Percentiles rank a stretch among this genome's conserved stretches.
Evolutionary conservation across 208 protist genomes (phyloP).

Genomic region (Giardia duodenalis): DNA sequence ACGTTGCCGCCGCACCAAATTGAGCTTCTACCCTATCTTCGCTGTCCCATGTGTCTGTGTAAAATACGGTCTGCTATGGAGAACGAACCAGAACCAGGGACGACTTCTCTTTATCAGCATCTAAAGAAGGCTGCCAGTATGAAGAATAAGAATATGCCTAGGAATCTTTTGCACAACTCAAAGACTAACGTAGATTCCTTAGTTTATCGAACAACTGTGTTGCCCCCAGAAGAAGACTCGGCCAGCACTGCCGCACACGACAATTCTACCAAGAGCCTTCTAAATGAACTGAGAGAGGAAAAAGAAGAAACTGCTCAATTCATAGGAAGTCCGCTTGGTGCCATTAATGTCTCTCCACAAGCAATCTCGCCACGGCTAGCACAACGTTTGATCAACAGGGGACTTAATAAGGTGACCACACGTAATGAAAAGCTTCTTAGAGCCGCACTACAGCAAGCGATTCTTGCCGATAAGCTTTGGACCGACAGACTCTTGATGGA

Average conservation of each 20-base stretch:
- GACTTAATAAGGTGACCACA: neutral
- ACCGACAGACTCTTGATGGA: neutral
- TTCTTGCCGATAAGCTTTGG: conserved; percentile 10
- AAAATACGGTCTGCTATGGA: too few species aligned
- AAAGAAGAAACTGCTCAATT: neutral
- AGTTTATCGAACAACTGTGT: neutral
- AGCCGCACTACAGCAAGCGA: neutral
- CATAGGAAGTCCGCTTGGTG: neutral
- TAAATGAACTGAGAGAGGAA: neutral
- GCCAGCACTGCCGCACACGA: neutral
- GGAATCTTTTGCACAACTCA: neutral
- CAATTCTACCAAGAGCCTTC: neutral
- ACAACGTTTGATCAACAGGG: neutral
- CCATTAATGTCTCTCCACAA: neutral
- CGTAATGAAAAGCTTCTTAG: neutral
- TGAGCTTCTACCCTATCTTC: neutral
- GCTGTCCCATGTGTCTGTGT: neutral
- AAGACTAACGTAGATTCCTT: neutral
- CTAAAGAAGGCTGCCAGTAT: too few species aligned
- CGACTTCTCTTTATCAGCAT: too few species aligned
- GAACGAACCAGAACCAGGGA: too few species aligned
- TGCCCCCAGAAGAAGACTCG: neutral
- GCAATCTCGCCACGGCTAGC: neutral
- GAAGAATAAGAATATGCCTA: too few species aligned
- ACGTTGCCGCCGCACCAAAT: neutral